Evolutionary conservation across 179 eudicot species (phyloP).

Genomic region (Heliamphora pulchella): DNA sequence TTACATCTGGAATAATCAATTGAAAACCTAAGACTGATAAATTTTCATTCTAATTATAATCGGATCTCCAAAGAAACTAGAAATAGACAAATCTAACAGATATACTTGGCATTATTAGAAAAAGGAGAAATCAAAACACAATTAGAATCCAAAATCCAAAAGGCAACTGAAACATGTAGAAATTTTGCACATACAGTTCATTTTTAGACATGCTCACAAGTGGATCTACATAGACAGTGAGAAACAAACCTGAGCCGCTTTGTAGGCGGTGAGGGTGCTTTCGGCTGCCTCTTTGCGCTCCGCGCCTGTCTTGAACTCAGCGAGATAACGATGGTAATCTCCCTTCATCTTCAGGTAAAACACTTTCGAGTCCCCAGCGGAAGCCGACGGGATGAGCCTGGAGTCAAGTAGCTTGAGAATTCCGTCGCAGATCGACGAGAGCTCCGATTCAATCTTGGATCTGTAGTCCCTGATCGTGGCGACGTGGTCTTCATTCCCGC

Average conservation of each 20-base stretch:
- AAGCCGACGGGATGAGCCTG: slow-evolving; percentile 27
- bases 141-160: too few species aligned
- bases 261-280: slow-evolving; percentile 18
- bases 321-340: slow-evolving; percentile 18
- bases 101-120: too few species aligned
- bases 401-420: slow-evolving; percentile 29
- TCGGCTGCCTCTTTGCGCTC: slow-evolving; percentile 22
- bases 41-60: too few species aligned
- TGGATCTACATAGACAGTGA: not conserved
- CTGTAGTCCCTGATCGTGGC: slow-evolving; percentile 15
- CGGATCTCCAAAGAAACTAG: too few species aligned
- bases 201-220: not conserved
- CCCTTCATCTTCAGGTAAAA: slow-evolving; percentile 28
- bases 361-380: slow-evolving; percentile 34
- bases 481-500: slow-evolving; percentile 21
- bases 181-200: not conserved
- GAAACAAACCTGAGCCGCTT: slow-evolving; percentile 17
- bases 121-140: too few species aligned
- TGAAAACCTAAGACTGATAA: too few species aligned
- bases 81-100: too few species aligned
- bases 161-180: too few species aligned
- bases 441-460: slow-evolving; percentile 17
- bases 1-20: too few species aligned
- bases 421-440: slow-evolving; percentile 29
- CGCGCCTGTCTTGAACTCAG: slow-evolving; percentile 15